Base-by-base conservation (phyloP, 305 asterid genomes). In the Stenogyne calaminthoides region DNA sequence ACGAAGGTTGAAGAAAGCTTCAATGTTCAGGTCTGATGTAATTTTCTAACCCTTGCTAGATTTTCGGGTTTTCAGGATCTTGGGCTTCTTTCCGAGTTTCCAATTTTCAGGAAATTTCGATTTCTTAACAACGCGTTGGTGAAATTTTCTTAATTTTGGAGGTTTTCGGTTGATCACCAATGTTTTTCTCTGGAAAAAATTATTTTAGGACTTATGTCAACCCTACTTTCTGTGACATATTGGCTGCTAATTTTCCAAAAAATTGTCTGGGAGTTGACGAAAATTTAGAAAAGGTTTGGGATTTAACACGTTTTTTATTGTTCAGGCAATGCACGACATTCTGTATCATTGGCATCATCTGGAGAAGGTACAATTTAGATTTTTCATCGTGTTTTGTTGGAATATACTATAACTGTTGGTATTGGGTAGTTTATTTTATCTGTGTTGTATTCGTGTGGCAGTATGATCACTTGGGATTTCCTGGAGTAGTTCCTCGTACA, bases 1-100 rank as follows among this genome's bases (percentile, higher is more conserved):
- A 95, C 99, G 2, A 95, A 95, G 84, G 99, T 95, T 36, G 99
- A 92, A 85, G 99, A 95, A 77, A 95, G 99, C 87, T 95, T 92
- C 89, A 95, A 92, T 78, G 79, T 95, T 77, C 99, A 92, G 98
- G 99, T 92, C 20, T 63, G 54, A 46, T 32, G 5, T 10, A 47
- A 65, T 67, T 72, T 29, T 7, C 20, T 0, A n/a, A 37, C 69
- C 22, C 5, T 16, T 58, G 22, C 36, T 72, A 49, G 36, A 3
- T 34, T 25, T 71, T 65, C 15, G 15, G n/a, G 57, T 36, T 12
- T 65, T 64, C 32, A 9, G 62, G 67, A 18, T 65, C 22, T 55
- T 63, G 27, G 9, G 14, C 0, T 51, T 8, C 15, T 27, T 42
- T 4, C 27, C 8, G 15, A 6, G 29, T 15, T 51, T 51, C 57